These are phyloP conservation scores for Hyphodiscus hymeniophilus DNA, from an alignment of 495 filamentous ascomycete genomes.

Conservation along the genomic window DNA sequence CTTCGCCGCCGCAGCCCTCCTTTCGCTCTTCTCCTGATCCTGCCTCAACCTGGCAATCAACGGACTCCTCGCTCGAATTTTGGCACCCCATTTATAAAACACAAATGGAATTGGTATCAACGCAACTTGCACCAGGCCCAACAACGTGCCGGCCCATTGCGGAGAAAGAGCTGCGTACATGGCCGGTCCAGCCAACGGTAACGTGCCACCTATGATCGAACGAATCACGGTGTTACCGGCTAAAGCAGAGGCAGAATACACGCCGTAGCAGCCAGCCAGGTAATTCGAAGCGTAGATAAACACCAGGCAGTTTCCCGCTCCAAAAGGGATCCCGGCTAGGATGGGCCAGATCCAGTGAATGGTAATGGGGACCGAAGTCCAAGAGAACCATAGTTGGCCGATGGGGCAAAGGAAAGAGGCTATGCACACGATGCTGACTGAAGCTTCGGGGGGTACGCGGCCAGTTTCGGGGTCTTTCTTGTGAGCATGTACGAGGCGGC, in stretches of 20 bases:
- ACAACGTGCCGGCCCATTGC: conserved; percentile 70
- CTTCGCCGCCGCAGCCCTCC: conserved; percentile 9
- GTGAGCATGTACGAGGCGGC: conserved; percentile 64
- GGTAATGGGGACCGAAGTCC: conserved; percentile 64
- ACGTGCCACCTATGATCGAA: conserved; percentile 55
- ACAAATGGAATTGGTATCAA: conserved; percentile 73
- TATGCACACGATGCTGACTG: conserved; percentile 62
- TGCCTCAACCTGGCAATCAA: conserved; percentile 64
- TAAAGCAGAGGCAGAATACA: conserved; percentile 68
- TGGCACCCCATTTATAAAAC: conserved; percentile 68
- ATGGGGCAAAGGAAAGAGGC: conserved; percentile 59
- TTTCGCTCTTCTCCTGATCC: conserved; percentile 40
- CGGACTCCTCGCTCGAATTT: conserved; percentile 55
- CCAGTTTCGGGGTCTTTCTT: conserved; percentile 61
- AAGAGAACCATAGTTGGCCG: conserved; percentile 71
- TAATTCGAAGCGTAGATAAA: conserved; percentile 81
- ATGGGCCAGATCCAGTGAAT: conserved; percentile 74
- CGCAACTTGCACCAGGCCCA: conserved; percentile 59
- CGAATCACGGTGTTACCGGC: conserved; percentile 69
- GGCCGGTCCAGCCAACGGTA: conserved; percentile 64
- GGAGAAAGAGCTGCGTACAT: conserved; percentile 66
- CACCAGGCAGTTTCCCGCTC: conserved; percentile 63
- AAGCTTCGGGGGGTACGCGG: conserved; percentile 61
- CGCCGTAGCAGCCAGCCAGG: conserved; percentile 66
- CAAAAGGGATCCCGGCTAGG: conserved; percentile 70